Evolutionary conservation across 768 basidiomycete genomes (phyloP).

Genomic region (Mycena vitilis): DNA sequence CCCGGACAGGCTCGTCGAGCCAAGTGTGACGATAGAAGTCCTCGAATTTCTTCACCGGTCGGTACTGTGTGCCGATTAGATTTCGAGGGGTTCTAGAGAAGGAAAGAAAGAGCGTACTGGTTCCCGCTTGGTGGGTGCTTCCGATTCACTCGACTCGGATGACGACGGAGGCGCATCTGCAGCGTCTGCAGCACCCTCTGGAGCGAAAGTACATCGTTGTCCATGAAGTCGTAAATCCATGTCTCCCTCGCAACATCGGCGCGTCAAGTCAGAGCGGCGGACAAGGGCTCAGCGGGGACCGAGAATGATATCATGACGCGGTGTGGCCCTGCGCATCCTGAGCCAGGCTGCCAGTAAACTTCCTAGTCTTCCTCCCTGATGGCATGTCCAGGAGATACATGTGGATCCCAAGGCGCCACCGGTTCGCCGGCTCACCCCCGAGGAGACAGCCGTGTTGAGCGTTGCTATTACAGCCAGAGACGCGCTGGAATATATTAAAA

Average conservation of each 20-base stretch:
- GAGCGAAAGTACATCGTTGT: conserved; percentile 9
- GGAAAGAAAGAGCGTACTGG: not conserved
- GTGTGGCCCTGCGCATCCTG: not conserved
- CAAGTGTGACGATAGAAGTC: not conserved
- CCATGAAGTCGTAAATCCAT: conserved; percentile 21
- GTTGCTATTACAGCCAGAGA: not conserved
- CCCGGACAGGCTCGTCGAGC: conserved; percentile 9
- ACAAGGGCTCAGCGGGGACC: not conserved
- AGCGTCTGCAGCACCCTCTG: not conserved
- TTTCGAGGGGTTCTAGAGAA: not conserved
- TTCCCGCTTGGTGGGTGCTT: not conserved
- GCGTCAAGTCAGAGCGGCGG: too few species aligned
- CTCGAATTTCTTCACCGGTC: conserved; percentile 10
- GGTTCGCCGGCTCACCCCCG: not conserved
- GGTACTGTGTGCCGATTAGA: not conserved
- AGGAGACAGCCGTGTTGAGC: not conserved
- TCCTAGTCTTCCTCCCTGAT: not conserved
- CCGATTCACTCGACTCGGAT: not conserved
- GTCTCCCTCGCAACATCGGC: not conserved
- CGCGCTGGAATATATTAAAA: not conserved
- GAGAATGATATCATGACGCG: not conserved
- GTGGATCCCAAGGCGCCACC: not conserved
- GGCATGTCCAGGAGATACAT: not conserved
- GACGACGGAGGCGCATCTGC: too few species aligned
- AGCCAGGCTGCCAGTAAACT: not conserved